Evolutionary conservation across 805 yeast species (phyloP).

Genomic region (Candida chilensis): DNA sequence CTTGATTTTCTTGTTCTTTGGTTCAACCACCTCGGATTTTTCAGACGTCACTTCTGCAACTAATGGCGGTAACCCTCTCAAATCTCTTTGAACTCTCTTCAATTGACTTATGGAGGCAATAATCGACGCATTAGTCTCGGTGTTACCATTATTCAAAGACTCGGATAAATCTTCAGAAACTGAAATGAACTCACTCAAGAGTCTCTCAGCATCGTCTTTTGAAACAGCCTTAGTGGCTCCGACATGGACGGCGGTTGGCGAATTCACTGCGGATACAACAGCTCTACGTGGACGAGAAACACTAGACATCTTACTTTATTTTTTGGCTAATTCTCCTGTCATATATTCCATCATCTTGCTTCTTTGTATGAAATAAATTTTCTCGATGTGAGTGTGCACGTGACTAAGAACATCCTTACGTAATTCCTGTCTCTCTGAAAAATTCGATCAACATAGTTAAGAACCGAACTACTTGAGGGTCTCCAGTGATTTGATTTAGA

Average conservation of each 20-base stretch:
- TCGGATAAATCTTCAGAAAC: too few relatives aligned
- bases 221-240: slow-evolving; percentile 15
- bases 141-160: too few relatives aligned
- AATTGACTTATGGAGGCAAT: slow-evolving; percentile 42
- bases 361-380: slow-evolving; percentile 3
- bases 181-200: slow-evolving; percentile 34
- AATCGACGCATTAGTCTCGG: slow-evolving; percentile 22
- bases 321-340: slow-evolving; percentile 1
- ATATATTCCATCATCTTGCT: slow-evolving; percentile 4
- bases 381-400: neutral
- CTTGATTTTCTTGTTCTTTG: slow-evolving; percentile 1
- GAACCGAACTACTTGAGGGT: too few relatives aligned
- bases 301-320: slow-evolving; percentile 3
- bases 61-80: slow-evolving; percentile 83
- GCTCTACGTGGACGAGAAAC: slow-evolving; percentile 29
- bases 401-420: too few relatives aligned
- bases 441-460: too few relatives aligned
- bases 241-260: slow-evolving; percentile 33
- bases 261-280: slow-evolving; percentile 32
- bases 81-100: slow-evolving; percentile 65
- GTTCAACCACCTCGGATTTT: neutral
- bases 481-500: too few relatives aligned
- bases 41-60: too few relatives aligned
- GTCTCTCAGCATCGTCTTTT: slow-evolving; percentile 33
- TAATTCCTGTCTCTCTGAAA: too few relatives aligned